Conservation (phyloP, 805 yeast genomes). For the Candida verbasci region DNA sequence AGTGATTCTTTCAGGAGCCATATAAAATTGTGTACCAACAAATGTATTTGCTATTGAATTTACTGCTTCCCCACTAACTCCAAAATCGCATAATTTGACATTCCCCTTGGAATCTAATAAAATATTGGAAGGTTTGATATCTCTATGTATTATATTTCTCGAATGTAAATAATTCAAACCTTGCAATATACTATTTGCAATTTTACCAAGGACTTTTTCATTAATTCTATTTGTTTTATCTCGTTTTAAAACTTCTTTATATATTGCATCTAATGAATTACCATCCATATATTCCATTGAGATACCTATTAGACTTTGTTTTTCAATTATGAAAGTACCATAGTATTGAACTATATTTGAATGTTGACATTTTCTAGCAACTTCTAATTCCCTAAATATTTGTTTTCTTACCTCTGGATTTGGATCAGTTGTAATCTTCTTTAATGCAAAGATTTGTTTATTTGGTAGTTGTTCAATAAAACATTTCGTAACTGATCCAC, state of each 20-base stretch:
- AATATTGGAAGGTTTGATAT: slow-evolving; percentile 94
- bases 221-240: slow-evolving; percentile 78
- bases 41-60: slow-evolving; percentile 93
- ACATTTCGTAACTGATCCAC: slow-evolving; percentile 87
- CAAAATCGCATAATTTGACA: slow-evolving; percentile 93
- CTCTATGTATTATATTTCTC: slow-evolving; percentile 87
- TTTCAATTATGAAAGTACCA: slow-evolving; percentile 82
- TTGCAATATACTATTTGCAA: slow-evolving; percentile 78
- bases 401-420: slow-evolving; percentile 87
- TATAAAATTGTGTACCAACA: slow-evolving; percentile 95
- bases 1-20: slow-evolving; percentile 98
- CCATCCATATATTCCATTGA: slow-evolving; percentile 99
- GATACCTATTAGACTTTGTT: slow-evolving; percentile 77
- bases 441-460: slow-evolving; percentile 74
- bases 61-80: slow-evolving; percentile 96
- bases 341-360: slow-evolving; percentile 87
- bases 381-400: slow-evolving; percentile 84
- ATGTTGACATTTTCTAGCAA: slow-evolving; percentile 75
- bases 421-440: slow-evolving; percentile 67
- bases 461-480: slow-evolving; percentile 33
- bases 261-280: slow-evolving; percentile 83
- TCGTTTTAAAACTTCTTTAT: slow-evolving; percentile 63
- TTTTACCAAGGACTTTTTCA: slow-evolving; percentile 86
- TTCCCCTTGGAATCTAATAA: slow-evolving; percentile 70
- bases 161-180: slow-evolving; percentile 88